Conservation (phyloP, 2,329 filamentous ascomycete species). For the Paracamarosporium sp. region DNA sequence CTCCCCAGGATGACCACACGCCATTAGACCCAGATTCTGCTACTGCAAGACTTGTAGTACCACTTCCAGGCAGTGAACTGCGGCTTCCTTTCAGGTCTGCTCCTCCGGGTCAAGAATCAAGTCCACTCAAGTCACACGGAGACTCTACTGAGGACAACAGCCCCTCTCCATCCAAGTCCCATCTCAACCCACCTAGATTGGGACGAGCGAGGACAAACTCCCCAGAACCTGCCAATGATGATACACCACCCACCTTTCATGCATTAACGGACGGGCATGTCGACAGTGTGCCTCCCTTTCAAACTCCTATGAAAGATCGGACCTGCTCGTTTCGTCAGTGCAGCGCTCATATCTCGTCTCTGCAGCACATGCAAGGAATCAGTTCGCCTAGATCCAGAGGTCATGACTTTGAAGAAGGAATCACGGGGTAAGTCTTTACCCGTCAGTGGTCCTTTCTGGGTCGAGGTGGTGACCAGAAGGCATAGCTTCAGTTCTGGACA, state of each 20-base stretch:
- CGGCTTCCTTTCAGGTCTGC: slow-evolving; percentile 33
- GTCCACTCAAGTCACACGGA: slow-evolving; percentile 5
- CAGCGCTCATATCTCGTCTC: slow-evolving; percentile 16
- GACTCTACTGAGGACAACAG: slow-evolving; percentile 13
- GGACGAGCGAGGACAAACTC: slow-evolving; percentile 15
- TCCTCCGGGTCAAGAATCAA: slow-evolving; percentile 2
- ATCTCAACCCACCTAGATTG: slow-evolving; percentile 10
- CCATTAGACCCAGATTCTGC: slow-evolving; percentile 1
- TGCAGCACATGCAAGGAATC: slow-evolving; percentile 23
- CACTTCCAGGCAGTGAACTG: slow-evolving; percentile 7
- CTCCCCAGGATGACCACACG: slow-evolving; percentile 5
- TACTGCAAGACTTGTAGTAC: slow-evolving; percentile 8
- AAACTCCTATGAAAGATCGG: slow-evolving; percentile 9
- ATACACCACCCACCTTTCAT: slow-evolving; percentile 4
- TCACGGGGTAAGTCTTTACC: not conserved
- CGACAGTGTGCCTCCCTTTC: slow-evolving; percentile 21
- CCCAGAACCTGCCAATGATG: slow-evolving; percentile 14
- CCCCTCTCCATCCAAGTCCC: slow-evolving; percentile 17
- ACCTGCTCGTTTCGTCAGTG: slow-evolving; percentile 13
- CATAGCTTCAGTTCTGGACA: not conserved
- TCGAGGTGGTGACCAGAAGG: not conserved
- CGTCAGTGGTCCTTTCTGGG: not conserved
- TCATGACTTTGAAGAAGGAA: slow-evolving; percentile 3
- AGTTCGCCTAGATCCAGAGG: slow-evolving; percentile 16
- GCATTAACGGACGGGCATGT: slow-evolving; percentile 18